Evolutionary conservation across 768 basidiomycete genomes (phyloP), one percentile per base, ranked within the genome.

Genomic region (Collybia sp.): DNA sequence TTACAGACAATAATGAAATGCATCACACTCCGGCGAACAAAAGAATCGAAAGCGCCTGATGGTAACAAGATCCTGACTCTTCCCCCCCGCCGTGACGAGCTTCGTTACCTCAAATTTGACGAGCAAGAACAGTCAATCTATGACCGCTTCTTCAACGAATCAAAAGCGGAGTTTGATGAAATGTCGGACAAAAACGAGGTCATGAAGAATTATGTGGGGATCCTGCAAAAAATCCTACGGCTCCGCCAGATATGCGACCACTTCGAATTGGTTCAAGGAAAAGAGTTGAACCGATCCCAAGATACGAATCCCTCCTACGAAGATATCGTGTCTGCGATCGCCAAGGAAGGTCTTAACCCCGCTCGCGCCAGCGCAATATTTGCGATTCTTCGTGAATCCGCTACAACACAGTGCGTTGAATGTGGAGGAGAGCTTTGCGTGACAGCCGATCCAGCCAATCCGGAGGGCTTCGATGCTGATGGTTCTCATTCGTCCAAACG

Each of bases 181-280:
- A 72, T 97, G 53, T 82, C 87, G 25, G 75, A 83, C 64, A 90
- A 87, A 65, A 92, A 94, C 56, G 88, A 93, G 62, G 86, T 96
- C 44, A 90, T 94, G 85, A 96, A 96, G 78, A 97, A 96, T 61
- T 96, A 95, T 60, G 96, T 96, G 53, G 92, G 93, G 45, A 95
- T 99, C 57, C 66, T 99, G 54, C 95, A 97, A 66, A 93, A 94
- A 73, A 90, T 98, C 47, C 73, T 99, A 43, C 89, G 94, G 17
- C 76, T 99, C 39, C 88, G 96, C 44, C 95, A 98, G 70, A 98
- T 98, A 41, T 99, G 96, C 66, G 93, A 97, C 60, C 95, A 99
- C 65, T 90, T 79, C 55, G 91, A 92, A 57, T 76, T 97, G 31
- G 87, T 97, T 3, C 77, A 86, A 57, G 83, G 82, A 36, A 86